These are phyloP conservation scores for Cercophora samala DNA, from an alignment of 495 filamentous ascomycete species.

Conservation along the genomic window DNA sequence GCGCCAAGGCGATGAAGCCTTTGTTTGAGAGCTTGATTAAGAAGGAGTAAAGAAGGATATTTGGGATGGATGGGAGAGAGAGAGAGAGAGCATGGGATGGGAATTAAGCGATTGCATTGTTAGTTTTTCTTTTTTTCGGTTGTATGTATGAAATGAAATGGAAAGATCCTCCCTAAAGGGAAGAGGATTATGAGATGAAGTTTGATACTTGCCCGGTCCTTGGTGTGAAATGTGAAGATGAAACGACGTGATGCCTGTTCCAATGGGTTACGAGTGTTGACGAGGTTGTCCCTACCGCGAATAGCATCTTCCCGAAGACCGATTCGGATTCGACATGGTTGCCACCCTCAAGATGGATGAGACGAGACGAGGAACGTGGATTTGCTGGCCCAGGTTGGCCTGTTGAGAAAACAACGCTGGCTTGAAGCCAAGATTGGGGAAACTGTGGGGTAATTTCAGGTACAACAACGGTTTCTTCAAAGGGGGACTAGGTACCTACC, in stretches of 20 bases:
- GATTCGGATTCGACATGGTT: neutral
- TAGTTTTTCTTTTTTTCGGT: neutral
- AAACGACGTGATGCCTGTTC: neutral
- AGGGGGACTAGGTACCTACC: too few species aligned
- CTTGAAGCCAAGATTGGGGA: neutral
- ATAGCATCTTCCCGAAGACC: neutral
- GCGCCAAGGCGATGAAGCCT: slow-evolving; percentile 60
- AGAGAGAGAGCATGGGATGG: neutral
- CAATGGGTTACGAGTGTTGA: too few species aligned
- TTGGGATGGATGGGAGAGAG: neutral
- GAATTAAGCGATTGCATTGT: slow-evolving; percentile 1
- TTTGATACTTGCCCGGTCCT: neutral
- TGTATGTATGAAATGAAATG: neutral
- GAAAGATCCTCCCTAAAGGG: neutral
- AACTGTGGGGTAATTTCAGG: neutral
- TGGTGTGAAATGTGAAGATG: neutral
- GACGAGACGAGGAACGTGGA: too few species aligned
- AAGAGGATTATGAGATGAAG: neutral
- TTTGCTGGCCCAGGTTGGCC: too few species aligned
- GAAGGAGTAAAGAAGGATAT: slow-evolving; percentile 33
- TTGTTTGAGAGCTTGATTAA: slow-evolving; percentile 60
- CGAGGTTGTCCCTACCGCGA: too few species aligned
- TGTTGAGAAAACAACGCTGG: neutral
- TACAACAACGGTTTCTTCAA: neutral
- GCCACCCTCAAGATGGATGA: neutral